Evolutionary conservation across 306 rosid genomes (phyloP), one percentile per base, ranked within the genome.

Genomic region (Castanea sativa): DNA sequence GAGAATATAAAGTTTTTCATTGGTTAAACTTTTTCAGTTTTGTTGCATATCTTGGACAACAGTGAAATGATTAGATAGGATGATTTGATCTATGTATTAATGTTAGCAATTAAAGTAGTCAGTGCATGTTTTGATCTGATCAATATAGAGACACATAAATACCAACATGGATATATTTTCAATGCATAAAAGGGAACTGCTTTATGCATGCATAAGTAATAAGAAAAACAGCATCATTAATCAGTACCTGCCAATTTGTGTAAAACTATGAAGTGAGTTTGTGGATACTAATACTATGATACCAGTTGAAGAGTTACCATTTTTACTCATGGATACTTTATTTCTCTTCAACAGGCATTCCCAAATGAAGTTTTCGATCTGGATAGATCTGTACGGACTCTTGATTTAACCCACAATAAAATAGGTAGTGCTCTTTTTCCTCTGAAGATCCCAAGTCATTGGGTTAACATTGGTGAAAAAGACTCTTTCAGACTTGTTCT

Each of bases 351-450:
- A 80, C 81, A 93, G 99, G 65, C 93, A 21, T 95, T 95, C 87
- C 98, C 99, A 1, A 92, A 76, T 77, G 99, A 88, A 85, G 86
- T 95, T 87, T 85, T 93, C 57, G 90, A 87, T 57, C 74, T 93
- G 81, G 98, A 90, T 63, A 88, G 90, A 85, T 84, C 93, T 14
- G 94, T 95, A 23, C 95, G 98, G 49, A 89, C 98, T 60, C 93
- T 95, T 76, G 99, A 95, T 83, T 76, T 95, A 63, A 93, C 97
- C 0, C 89, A 87, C 79, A 93, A 95, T 84, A 93, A 90, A 80
- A 91, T 95, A 71, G 94, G 98, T 91, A 80, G 25, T 56, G 76
- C 51, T 19, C 45, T 73, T 68, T 78, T 12, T 49, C 20, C 35
- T 14, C 23, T 12, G 9, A 59, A 70, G 43, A 43, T 71, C 30